Conservation (phyloP, 495 filamentous ascomycete genomes). For the Neurospora sp. region DNA sequence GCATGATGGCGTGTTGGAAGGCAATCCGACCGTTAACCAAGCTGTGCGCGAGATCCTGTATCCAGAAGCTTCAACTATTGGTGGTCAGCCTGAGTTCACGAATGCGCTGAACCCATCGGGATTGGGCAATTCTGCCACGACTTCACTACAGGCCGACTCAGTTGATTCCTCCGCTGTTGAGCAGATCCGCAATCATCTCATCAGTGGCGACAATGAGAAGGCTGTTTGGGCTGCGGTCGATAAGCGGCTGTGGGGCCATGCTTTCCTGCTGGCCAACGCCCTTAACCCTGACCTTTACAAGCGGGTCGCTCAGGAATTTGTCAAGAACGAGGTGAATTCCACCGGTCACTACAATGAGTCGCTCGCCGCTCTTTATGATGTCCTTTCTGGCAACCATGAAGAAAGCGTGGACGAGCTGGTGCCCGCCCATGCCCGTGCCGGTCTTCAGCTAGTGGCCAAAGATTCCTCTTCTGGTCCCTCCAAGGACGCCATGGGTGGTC, state of each 20-base stretch:
- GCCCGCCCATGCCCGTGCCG: slow-evolving; percentile 84
- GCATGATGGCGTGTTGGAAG: slow-evolving; percentile 72
- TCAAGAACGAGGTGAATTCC: slow-evolving; percentile 81
- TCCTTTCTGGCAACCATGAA: slow-evolving; percentile 87
- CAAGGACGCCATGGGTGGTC: slow-evolving; percentile 67
- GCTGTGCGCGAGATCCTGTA: slow-evolving; percentile 65
- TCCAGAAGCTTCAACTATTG: slow-evolving; percentile 34
- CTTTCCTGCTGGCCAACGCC: slow-evolving; percentile 82
- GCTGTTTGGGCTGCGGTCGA: slow-evolving; percentile 95
- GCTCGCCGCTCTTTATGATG: slow-evolving; percentile 80
- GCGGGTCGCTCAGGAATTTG: slow-evolving; percentile 87
- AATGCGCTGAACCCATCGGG: slow-evolving; percentile 21
- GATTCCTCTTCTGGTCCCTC: slow-evolving; percentile 48
- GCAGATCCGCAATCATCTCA: slow-evolving; percentile 57
- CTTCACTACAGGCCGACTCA: slow-evolving; percentile 42
- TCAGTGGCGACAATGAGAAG: slow-evolving; percentile 76
- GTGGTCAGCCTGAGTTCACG: slow-evolving; percentile 21
- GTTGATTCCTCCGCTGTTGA: slow-evolving; percentile 58
- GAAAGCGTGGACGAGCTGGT: slow-evolving; percentile 95
- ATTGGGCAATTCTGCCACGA: slow-evolving; percentile 10
- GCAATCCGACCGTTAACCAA: slow-evolving; percentile 59
- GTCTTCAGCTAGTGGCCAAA: slow-evolving; percentile 78
- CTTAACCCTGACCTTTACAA: slow-evolving; percentile 62
- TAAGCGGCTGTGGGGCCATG: slow-evolving; percentile 89
- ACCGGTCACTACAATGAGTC: slow-evolving; percentile 67